A percentile compares a stretch with the other conserved stretches of the same genome.
These are phyloP conservation scores for Gossypium gossypioides DNA, from an alignment of 441 rosid species.

Conservation along the genomic window DNA sequence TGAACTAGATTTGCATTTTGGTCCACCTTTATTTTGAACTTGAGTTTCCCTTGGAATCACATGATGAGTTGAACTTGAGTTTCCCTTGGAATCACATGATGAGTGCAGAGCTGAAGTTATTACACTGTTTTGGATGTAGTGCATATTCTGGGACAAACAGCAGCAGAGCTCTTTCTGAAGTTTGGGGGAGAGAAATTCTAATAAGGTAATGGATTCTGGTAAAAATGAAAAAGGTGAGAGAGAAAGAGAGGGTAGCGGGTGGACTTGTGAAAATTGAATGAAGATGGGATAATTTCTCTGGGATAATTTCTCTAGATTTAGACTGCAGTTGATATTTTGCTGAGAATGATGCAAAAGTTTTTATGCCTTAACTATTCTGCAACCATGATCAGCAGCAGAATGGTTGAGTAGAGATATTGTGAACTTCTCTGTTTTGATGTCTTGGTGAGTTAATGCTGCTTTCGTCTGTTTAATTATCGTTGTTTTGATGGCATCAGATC, in stretches of 20 bases:
- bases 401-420: not conserved
- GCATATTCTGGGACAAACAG: not conserved
- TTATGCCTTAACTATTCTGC: no score
- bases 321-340: not conserved
- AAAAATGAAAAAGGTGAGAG: not conserved
- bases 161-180: not conserved
- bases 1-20: not conserved
- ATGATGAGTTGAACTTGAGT: not conserved
- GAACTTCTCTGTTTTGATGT: not conserved
- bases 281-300: not conserved
- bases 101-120: not conserved
- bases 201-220: not conserved
- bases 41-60: not conserved
- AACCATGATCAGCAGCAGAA: no score
- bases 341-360: not conserved
- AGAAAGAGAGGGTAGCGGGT: not conserved
- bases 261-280: not conserved
- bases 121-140: not conserved
- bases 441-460: not conserved
- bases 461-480: not conserved
- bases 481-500: slow-evolving; percentile 26
- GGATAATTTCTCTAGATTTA: not conserved
- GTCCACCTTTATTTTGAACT: not conserved
- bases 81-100: not conserved
- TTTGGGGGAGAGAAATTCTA: not conserved